Evolutionary conservation across 192 early-diverging fungal genomes (phyloP).

Genomic region (Anaeromyces robustus): DNA sequence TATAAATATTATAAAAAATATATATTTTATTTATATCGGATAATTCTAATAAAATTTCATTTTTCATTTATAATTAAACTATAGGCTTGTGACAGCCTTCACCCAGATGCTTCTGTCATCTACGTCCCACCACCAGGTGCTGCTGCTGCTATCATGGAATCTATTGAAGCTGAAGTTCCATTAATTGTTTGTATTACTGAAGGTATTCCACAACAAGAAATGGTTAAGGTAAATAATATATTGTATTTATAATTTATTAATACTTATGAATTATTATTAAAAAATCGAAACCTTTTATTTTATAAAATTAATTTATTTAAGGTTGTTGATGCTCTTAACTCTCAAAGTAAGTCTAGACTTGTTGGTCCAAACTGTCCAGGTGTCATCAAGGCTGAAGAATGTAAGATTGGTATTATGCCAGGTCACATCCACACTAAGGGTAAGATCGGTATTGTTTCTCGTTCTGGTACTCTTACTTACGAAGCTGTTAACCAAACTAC

Average conservation of each 20-base stretch:
- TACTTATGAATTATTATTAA: no score
- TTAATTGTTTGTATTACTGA: constrained; percentile 96
- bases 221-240: constrained; percentile 59
- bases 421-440: constrained; percentile 94
- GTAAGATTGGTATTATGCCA: constrained; percentile 99
- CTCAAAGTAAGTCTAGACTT: constrained; percentile 84
- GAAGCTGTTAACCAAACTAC: constrained; percentile 99
- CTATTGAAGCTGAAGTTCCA: constrained; percentile 94
- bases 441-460: constrained; percentile 90
- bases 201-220: constrained; percentile 98
- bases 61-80: no score
- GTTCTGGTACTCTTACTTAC: constrained; percentile 97
- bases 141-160: constrained; percentile 87
- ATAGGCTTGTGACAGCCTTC: constrained; percentile 64
- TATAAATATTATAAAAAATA: no score
- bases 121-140: constrained; percentile 98
- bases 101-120: constrained; percentile 95
- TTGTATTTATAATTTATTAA: no score
- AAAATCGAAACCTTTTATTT: no score
- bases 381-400: constrained; percentile 88
- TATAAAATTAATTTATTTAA: no score
- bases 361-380: constrained; percentile 99
- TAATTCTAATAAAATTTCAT: no score
- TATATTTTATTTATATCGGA: no score
- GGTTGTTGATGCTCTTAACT: constrained; percentile 77